Evolutionary conservation across 176 grass and related monocot genomes (phyloP).

Genomic region (Alopecurus myosuroides): DNA sequence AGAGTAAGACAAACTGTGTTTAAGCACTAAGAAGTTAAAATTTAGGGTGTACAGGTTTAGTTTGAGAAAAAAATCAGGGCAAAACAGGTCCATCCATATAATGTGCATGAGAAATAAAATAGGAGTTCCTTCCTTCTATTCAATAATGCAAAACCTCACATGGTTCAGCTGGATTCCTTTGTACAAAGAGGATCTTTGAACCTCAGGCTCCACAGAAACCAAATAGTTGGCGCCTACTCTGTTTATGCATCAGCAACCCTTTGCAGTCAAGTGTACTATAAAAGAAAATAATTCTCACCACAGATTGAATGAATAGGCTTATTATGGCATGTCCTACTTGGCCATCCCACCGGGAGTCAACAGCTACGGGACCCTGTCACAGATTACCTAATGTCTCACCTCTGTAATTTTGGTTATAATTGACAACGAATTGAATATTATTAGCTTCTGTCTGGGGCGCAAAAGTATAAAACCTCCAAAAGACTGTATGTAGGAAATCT

Average conservation of each 20-base stretch:
- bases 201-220: neutral
- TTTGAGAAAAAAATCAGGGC: neutral
- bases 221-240: neutral
- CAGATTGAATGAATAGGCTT: conserved; percentile 6
- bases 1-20: neutral
- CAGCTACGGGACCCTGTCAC: conserved; percentile 1
- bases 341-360: neutral
- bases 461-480: neutral
- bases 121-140: neutral
- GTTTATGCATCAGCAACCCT: neutral
- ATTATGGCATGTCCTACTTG: neutral
- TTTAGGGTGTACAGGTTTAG: conserved; percentile 2
- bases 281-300: neutral
- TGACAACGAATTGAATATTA: neutral
- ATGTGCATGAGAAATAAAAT: neutral
- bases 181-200: neutral
- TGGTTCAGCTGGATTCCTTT: conserved; percentile 12
- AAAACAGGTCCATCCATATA: conserved; percentile 1
- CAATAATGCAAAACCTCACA: neutral
- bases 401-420: neutral
- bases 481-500: neutral
- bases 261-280: neutral
- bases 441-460: neutral
- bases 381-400: neutral
- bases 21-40: neutral